Conservation (phyloP, 768 basidiomycete species). For the Cyclocybe cylindracea region DNA sequence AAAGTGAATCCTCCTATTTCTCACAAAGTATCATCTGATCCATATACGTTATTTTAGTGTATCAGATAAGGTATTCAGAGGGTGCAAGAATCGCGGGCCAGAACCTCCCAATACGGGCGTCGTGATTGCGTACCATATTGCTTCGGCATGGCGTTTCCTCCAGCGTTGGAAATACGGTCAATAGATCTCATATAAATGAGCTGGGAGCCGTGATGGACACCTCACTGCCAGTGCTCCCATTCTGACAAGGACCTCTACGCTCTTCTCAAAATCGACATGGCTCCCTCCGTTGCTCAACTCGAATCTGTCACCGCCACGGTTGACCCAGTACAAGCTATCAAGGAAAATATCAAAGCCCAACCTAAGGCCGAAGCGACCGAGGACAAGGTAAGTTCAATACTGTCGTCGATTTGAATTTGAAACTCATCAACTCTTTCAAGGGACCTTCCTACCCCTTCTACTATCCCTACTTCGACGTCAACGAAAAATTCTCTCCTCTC, state of each 20-base stretch:
- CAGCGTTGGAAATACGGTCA: not conserved
- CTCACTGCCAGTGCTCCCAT: too few relatives aligned
- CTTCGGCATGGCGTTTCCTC: conserved; percentile 19
- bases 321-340: conserved; percentile 17
- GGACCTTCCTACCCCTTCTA: conserved; percentile 52
- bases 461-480: conserved; percentile 43
- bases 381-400: conserved; percentile 12
- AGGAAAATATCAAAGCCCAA: conserved; percentile 13
- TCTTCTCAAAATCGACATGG: conserved; percentile 18
- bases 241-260: too few relatives aligned
- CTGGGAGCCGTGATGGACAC: not conserved
- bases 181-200: conserved; percentile 3
- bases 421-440: conserved; percentile 9
- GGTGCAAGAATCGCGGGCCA: too few relatives aligned
- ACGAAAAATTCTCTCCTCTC: conserved; percentile 52
- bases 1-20: too few relatives aligned
- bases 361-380: conserved; percentile 2
- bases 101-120: conserved; percentile 11
- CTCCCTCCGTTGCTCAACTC: conserved; percentile 31
- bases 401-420: not conserved
- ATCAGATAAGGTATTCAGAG: too few relatives aligned
- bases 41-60: too few relatives aligned
- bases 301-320: conserved; percentile 4
- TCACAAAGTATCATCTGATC: too few relatives aligned
- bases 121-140: conserved; percentile 19